Evolutionary conservation across 371 early-diverging fungal species (phyloP), one percentile per base, ranked within the genome.

Genomic region (Rhizomucor miehei): DNA sequence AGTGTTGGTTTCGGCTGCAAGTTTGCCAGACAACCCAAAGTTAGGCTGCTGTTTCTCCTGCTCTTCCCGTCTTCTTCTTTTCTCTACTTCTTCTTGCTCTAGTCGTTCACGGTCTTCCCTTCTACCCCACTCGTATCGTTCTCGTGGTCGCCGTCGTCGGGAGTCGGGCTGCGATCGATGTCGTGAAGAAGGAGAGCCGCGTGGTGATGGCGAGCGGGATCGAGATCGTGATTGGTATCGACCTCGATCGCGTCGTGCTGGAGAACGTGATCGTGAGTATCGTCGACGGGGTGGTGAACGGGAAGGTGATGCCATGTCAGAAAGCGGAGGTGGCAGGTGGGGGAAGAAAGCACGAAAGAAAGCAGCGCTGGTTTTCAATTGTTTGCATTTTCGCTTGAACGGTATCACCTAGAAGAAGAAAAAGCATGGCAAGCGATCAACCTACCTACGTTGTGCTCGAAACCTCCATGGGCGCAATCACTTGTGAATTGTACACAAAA

Each of bases 1-100:
- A 45, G 81, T 80, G 52, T 93, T 94, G 23, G 89, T 85, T 52
- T 95, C 97, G 9, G 87, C 88, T 0, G 89, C 90, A 37, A 96
- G 72, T 59, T 85, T 84, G 8, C 97, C 96, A 14, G 94, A 92
- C 20, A 87, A 65, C 1, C 82, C 87, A 76, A 88, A 95, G 55
- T 56, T 68, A 46, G 49, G 69, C 69, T 45, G 63, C 65, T 37
- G 66, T 68, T 47, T 65, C 65, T 44, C 70, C 56, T 20, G 54
- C 51, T 48, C 57, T 47, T 13, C 63, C 16, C 24, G 47, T 51
- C 49, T 48, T 44, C 58, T 16, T 46, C 38, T 54, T 38, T 37
- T 23, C 5, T 50, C 37, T 38, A 36, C 40, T 12, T 13, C 39
- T 19, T 23, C 52, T 51, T 36, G 48, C 51, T 16, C 37, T 16